Evolutionary conservation across 2,329 filamentous ascomycete genomes (phyloP), one percentile per base, ranked within the genome.

Genomic region (Trichoderma atrobrunneum): DNA sequence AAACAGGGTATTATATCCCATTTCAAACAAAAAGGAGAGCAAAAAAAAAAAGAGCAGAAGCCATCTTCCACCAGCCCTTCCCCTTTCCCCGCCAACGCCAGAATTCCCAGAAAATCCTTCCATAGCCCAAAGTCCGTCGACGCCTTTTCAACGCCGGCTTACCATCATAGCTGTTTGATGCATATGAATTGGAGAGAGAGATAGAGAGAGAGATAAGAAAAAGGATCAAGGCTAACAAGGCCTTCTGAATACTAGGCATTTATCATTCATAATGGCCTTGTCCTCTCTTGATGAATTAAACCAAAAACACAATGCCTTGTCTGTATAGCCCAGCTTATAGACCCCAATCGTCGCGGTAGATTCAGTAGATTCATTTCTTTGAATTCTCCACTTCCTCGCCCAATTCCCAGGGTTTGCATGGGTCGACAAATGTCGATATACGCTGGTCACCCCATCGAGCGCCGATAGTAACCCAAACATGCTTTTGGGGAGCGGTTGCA

Each of bases 391-490:
- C 82, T 74, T 89, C 87, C 61, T 85, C 84, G 2, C 87, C 87
- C 30, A 90, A 78, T 75, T 87, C 86, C 72, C 82, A 82, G 2
- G 88, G 88, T 72, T 81, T 85, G 57, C 84, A 82, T 14, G 87
- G 87, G 73, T 90, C 88, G 24, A 90, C 87, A 65, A 86, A 82
- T 18, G 87, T 86, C 39, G 86, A 87, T 66, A 86, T 81, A 32
- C 88, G 82, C 76, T 84, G 82, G 76, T 92, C 90, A 16, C 88
- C 89, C 80, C 86, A 85, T 70, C 88, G 83, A 3, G 89, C 88
- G n/a, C 90, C 90, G 64, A 92, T 88, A 4, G 89, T 91, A 16
- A 90, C 89, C 90, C 90, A 92, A 59, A 91, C 88, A 75, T 91
- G 88, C 82, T 91, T 91, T 75, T 87, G 84, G 6, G 87, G 85